Percentiles rank a stretch among this genome's conserved stretches.
These are phyloP conservation scores for Aspergillus fumigatiaffinis DNA, from an alignment of 2,329 filamentous ascomycete genomes.

Conservation along the genomic window DNA sequence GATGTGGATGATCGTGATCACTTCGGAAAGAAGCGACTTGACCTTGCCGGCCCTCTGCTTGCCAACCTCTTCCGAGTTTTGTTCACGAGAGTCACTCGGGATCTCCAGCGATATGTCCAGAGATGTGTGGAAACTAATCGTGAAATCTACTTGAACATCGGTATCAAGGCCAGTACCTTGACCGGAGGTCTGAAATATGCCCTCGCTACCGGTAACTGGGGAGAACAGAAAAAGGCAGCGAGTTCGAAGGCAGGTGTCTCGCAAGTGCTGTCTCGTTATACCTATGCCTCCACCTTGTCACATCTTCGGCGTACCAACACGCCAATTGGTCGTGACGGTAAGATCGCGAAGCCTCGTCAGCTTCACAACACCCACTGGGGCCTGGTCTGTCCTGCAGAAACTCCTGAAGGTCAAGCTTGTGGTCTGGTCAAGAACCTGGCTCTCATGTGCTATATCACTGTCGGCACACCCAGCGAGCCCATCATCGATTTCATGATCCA, in stretches of 20 bases:
- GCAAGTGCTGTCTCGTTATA: constrained; percentile 96
- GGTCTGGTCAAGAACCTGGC: constrained; percentile 97
- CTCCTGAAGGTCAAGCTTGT: constrained; percentile 96
- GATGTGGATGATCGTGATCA: constrained; percentile 98
- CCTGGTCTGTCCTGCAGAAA: constrained; percentile 93
- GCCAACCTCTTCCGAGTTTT: constrained; percentile 95
- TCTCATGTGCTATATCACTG: constrained; percentile 97
- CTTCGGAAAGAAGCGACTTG: constrained; percentile 96
- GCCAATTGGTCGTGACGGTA: constrained; percentile 94
- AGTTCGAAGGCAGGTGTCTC: constrained; percentile 95
- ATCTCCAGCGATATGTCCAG: constrained; percentile 86
- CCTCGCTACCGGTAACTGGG: constrained; percentile 96
- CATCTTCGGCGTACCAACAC: constrained; percentile 98
- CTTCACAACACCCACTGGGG: constrained; percentile 99
- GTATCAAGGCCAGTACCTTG: constrained; percentile 84
- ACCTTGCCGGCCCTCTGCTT: constrained; percentile 88
- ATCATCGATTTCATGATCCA: constrained; percentile 95
- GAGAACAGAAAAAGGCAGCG: constrained; percentile 97
- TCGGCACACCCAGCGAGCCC: constrained; percentile 84
- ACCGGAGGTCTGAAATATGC: constrained; percentile 96
- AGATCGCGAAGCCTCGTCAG: constrained; percentile 95
- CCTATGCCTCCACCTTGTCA: constrained; percentile 91
- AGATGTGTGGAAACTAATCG: constrained; percentile 84
- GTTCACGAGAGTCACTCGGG: constrained; percentile 84
- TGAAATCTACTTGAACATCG: constrained; percentile 86